Conservation (phyloP, 768 basidiomycete species). For the Leccinum obscurum region DNA sequence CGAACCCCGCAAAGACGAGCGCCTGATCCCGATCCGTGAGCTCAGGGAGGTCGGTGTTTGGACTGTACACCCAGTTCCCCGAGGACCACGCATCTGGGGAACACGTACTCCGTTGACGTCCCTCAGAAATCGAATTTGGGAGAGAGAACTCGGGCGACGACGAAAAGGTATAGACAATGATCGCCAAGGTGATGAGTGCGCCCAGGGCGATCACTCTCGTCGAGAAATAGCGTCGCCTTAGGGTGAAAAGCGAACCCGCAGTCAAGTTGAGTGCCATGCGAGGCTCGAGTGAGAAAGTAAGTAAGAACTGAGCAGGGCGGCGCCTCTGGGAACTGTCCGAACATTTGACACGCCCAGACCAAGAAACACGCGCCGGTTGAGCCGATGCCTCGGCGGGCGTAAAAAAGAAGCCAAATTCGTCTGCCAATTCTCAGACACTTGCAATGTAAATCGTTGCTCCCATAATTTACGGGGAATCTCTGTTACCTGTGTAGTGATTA, state of each 20-base stretch:
- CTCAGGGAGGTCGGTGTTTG: slow-evolving; percentile 33
- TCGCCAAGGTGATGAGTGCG: slow-evolving; percentile 24
- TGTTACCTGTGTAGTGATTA: too few species aligned
- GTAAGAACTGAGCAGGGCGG: background rate
- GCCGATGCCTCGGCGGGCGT: too few species aligned
- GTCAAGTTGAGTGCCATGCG: slow-evolving; percentile 8
- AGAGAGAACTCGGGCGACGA: slow-evolving; percentile 16
- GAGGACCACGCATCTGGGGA: slow-evolving; percentile 36
- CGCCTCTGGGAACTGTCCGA: background rate
- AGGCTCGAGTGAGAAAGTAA: background rate
- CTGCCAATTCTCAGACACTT: background rate
- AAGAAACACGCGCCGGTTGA: too few species aligned
- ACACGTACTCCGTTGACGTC: slow-evolving; percentile 32
- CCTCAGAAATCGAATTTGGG: slow-evolving; percentile 23
- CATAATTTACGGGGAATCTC: too few species aligned
- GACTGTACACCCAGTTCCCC: slow-evolving; percentile 44
- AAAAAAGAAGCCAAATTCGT: too few species aligned
- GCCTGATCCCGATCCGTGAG: slow-evolving; percentile 46
- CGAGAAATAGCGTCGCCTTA: slow-evolving; percentile 26
- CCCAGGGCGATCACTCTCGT: slow-evolving; percentile 28
- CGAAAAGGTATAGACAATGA: slow-evolving; percentile 33
- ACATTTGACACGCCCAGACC: background rate
- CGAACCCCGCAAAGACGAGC: slow-evolving; percentile 53
- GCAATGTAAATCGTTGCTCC: too few species aligned
- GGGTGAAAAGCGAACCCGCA: slow-evolving; percentile 3